These are phyloP conservation scores for Leccinum disarticulatum DNA, from an alignment of 768 basidiomycete species.

Conservation along the genomic window DNA sequence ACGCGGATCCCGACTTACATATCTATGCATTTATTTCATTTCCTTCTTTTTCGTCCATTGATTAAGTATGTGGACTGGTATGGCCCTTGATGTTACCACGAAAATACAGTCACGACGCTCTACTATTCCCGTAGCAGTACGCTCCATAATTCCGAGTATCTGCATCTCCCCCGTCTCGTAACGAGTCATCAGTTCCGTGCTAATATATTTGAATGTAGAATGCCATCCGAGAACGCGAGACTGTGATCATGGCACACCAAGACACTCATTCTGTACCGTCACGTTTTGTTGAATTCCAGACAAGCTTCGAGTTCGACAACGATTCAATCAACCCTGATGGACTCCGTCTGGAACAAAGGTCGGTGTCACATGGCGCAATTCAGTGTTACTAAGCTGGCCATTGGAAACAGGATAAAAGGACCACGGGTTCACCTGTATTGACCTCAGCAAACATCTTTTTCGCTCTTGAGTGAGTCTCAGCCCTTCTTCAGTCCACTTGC, in stretches of 20 bases:
- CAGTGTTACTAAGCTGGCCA: not conserved
- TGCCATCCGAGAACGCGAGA: no score
- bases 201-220: not conserved
- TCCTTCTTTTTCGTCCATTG: not conserved
- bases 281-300: no score
- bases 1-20: no score
- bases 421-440: not conserved
- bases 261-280: no score
- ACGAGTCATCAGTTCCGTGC: no score
- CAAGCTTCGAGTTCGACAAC: no score
- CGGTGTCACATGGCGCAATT: not conserved
- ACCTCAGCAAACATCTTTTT: not conserved
- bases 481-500: not conserved
- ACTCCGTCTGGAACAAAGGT: not conserved
- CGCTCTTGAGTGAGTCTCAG: not conserved
- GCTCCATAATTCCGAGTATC: not conserved
- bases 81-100: not conserved
- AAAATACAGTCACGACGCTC: not conserved
- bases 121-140: not conserved
- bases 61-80: not conserved
- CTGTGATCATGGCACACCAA: no score
- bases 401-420: not conserved
- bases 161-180: not conserved
- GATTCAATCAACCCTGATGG: no score
- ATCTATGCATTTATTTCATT: no score